These are phyloP conservation scores for Podospora tetraspora DNA, from an alignment of 495 filamentous ascomycete genomes.

Conservation along the genomic window DNA sequence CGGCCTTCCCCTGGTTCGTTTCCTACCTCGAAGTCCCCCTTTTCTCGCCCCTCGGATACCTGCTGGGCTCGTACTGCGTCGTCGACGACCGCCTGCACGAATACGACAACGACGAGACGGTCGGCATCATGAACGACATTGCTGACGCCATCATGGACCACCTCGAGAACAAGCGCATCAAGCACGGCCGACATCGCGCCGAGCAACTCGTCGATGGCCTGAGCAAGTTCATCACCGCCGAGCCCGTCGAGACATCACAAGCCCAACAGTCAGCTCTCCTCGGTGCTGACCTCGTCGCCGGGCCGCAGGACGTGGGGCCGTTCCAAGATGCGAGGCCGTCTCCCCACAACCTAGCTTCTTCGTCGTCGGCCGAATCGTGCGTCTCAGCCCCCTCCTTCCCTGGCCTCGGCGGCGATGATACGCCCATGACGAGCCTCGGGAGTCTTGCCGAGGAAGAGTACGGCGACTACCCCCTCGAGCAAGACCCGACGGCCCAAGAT, in stretches of 20 bases:
- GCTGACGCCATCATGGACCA: slow-evolving; percentile 41
- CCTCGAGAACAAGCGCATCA: slow-evolving; percentile 35
- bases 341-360: slow-evolving; percentile 7
- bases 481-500: slow-evolving; percentile 4
- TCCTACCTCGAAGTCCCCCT: slow-evolving; percentile 35
- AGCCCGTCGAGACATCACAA: slow-evolving; percentile 1
- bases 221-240: slow-evolving; percentile 32
- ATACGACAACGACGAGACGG: slow-evolving; percentile 27
- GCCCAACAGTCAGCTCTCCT: not conserved
- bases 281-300: not conserved
- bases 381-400: slow-evolving; percentile 1
- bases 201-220: slow-evolving; percentile 39
- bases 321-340: not conserved
- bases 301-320: not conserved
- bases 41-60: slow-evolving; percentile 21
- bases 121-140: slow-evolving; percentile 38
- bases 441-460: slow-evolving; percentile 3
- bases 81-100: slow-evolving; percentile 30
- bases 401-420: not conserved
- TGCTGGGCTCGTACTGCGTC: slow-evolving; percentile 35
- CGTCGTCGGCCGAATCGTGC: slow-evolving; percentile 23
- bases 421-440: slow-evolving; percentile 18
- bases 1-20: slow-evolving; percentile 20
- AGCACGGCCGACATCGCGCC: slow-evolving; percentile 30
- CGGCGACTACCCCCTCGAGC: slow-evolving; percentile 15